Evolutionary conservation across 371 early-diverging fungal genomes (phyloP).

Genomic region (Dinochytrium kinnereticum): DNA sequence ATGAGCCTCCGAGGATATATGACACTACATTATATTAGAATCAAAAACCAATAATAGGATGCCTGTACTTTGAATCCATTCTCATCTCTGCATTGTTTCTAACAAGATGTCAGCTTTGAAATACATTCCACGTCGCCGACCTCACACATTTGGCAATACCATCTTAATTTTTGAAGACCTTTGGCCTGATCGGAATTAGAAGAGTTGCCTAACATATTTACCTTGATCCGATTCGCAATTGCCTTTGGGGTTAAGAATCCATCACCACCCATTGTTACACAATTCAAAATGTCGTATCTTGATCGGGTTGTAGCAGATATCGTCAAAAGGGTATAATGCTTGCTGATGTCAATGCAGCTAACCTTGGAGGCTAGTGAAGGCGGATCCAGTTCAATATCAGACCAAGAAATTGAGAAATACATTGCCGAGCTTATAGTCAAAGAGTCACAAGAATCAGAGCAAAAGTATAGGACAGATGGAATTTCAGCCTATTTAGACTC

Average conservation of each 20-base stretch:
- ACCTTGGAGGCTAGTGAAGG: background rate
- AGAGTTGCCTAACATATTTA: background rate
- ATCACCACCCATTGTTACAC: conserved; percentile 21
- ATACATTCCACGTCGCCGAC: background rate
- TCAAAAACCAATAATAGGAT: no score
- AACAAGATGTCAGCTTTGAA: background rate
- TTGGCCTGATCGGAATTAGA: conserved; percentile 62
- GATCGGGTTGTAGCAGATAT: conserved; percentile 1
- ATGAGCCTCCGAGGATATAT: conserved; percentile 89
- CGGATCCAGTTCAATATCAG: conserved; percentile 39
- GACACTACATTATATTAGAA: conserved; percentile 62
- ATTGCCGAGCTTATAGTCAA: conserved; percentile 70
- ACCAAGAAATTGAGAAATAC: conserved; percentile 72
- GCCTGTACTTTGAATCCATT: conserved; percentile 86
- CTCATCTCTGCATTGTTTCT: conserved; percentile 80
- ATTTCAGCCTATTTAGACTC: conserved; percentile 56
- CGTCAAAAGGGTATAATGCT: background rate
- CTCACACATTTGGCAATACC: conserved; percentile 94
- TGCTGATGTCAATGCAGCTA: background rate
- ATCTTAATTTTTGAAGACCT: conserved; percentile 91
- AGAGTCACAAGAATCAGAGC: conserved; percentile 61
- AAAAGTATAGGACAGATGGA: conserved; percentile 41
- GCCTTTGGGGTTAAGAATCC: conserved; percentile 48
- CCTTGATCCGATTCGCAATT: conserved; percentile 55
- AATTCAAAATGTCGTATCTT: background rate